Evolutionary conservation across 768 basidiomycete species (phyloP).

Genomic region (Lactarius akahatsu): DNA sequence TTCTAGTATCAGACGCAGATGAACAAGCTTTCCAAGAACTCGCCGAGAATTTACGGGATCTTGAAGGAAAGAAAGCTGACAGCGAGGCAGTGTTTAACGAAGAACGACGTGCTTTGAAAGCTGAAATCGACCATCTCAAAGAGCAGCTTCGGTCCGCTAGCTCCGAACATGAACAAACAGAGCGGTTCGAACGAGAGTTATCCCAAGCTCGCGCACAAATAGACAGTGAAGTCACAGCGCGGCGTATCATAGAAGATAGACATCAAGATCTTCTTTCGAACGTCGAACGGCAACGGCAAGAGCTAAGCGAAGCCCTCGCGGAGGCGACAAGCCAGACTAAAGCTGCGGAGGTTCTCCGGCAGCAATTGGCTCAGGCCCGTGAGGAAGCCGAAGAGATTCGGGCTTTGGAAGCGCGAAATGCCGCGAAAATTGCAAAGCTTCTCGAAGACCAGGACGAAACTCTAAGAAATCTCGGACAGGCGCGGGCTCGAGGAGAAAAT

Average conservation of each 20-base stretch:
- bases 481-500: constrained; percentile 70
- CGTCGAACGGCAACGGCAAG: constrained; percentile 53
- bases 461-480: constrained; percentile 69
- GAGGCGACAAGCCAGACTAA: constrained; percentile 69
- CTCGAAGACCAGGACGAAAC: constrained; percentile 76
- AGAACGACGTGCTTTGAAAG: constrained; percentile 53
- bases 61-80: constrained; percentile 54
- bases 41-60: constrained; percentile 59
- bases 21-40: constrained; percentile 74
- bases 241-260: constrained; percentile 63
- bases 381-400: constrained; percentile 69
- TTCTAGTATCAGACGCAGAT: constrained; percentile 67
- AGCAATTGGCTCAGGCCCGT: constrained; percentile 60
- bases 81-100: constrained; percentile 60
- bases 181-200: constrained; percentile 62
- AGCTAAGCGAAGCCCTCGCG: constrained; percentile 56
- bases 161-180: constrained; percentile 52
- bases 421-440: constrained; percentile 59
- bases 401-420: constrained; percentile 60
- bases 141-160: constrained; percentile 44
- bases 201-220: constrained; percentile 59
- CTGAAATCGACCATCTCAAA: constrained; percentile 57
- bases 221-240: constrained; percentile 60
- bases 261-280: constrained; percentile 56
- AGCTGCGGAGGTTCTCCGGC: constrained; percentile 55